Conservation (phyloP, 1,284 basidiomycete genomes). For the Neolentinus lepideus region DNA sequence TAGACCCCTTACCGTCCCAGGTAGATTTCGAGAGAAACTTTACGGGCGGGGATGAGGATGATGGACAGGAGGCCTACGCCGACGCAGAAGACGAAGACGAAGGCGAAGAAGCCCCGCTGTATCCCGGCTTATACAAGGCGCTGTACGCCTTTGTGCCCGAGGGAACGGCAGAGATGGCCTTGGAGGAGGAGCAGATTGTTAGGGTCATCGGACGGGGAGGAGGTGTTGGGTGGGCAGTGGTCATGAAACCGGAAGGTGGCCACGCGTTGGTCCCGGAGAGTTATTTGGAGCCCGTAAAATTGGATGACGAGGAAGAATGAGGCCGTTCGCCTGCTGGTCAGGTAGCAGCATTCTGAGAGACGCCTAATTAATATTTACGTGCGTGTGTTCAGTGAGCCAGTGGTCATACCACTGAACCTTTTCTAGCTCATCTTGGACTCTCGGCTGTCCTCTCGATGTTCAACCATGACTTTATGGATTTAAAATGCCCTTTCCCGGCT, state of each 20-base stretch:
- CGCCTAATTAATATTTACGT: background rate
- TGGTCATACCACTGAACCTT: no score
- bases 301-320: slow-evolving; percentile 2
- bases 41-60: slow-evolving; percentile 10
- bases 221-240: slow-evolving; percentile 72
- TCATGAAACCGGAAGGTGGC: slow-evolving; percentile 33
- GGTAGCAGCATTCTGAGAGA: background rate
- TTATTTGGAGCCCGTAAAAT: slow-evolving; percentile 46
- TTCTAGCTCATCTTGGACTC: no score
- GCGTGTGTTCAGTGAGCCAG: no score
- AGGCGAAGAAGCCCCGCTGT: slow-evolving; percentile 36
- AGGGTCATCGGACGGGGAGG: slow-evolving; percentile 62
- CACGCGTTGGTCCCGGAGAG: slow-evolving; percentile 66
- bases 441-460: no score
- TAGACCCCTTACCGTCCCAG: background rate
- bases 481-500: no score
- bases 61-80: slow-evolving; percentile 20
- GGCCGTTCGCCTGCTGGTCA: background rate
- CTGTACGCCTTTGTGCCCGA: slow-evolving; percentile 66
- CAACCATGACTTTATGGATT: no score
- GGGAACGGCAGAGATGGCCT: slow-evolving; percentile 67
- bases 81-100: slow-evolving; percentile 23
- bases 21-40: background rate
- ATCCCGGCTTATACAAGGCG: slow-evolving; percentile 65
- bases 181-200: slow-evolving; percentile 67